phyloP scores from a whole-genome alignment of 1,284 basidiomycete species.

The Hemileia vastatrix region DNA sequence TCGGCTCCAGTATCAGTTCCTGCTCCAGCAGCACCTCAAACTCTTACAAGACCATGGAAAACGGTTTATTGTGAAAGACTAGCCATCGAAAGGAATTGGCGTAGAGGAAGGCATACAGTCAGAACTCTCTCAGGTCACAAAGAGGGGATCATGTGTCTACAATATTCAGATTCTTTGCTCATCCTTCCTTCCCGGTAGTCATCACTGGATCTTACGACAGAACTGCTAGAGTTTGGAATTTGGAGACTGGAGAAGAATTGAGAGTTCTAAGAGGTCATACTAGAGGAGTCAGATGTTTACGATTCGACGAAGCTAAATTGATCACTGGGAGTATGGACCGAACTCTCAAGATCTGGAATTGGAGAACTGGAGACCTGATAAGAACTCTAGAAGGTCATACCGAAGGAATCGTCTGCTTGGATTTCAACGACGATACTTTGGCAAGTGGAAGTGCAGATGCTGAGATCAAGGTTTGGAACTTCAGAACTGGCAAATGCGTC shows the following conservation, averaged over 20 bases:
- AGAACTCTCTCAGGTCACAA: conserved; percentile 82
- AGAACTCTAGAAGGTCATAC: conserved; percentile 78
- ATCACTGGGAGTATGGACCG: conserved; percentile 95
- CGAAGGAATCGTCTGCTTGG: conserved; percentile 84
- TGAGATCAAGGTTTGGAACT: conserved; percentile 85
- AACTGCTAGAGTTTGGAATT: conserved; percentile 92
- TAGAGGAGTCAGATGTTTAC: conserved; percentile 76
- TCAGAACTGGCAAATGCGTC: conserved; percentile 81
- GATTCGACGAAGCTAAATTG: conserved; percentile 91
- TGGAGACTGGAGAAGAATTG: conserved; percentile 78
- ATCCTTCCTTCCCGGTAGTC: conserved; percentile 71
- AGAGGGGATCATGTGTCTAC: conserved; percentile 94
- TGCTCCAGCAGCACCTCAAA: conserved; percentile 20
- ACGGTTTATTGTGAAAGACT: conserved; percentile 94
- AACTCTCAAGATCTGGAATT: conserved; percentile 94
- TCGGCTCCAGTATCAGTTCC: conserved; percentile 4
- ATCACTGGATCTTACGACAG: conserved; percentile 97
- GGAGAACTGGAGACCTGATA: conserved; percentile 84
- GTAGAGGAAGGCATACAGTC: conserved; percentile 74
- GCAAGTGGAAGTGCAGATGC: conserved; percentile 81
- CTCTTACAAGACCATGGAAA: conserved; percentile 83
- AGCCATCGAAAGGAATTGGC: conserved; percentile 92
- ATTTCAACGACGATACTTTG: conserved; percentile 83
- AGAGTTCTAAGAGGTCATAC: conserved; percentile 80
- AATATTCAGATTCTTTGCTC: conserved; percentile 80